A percentile compares a stretch with the other conserved stretches of the same genome.
Conservation (phyloP, 768 basidiomycete species). For the Podaxis sp. region DNA sequence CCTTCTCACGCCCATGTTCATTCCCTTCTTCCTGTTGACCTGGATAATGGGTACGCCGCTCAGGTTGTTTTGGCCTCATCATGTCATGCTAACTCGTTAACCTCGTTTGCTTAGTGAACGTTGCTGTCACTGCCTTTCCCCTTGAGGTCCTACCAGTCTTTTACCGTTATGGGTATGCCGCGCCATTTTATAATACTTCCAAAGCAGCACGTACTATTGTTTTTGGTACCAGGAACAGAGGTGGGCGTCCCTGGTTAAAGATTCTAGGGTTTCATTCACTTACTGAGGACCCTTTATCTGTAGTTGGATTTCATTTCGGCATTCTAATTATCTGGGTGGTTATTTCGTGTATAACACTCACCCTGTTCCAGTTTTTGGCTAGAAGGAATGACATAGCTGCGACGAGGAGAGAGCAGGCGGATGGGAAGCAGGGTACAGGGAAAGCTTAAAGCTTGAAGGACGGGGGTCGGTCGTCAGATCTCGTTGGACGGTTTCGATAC, state of each 20-base stretch:
- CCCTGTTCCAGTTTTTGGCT: constrained; percentile 45
- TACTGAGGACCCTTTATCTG: background rate
- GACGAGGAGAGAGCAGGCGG: background rate
- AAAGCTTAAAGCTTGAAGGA: background rate
- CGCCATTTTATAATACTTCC: constrained; percentile 63
- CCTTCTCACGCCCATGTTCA: constrained; percentile 47
- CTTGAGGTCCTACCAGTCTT: constrained; percentile 49
- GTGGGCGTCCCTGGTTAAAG: constrained; percentile 29
- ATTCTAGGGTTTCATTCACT: background rate
- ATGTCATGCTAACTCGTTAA: background rate
- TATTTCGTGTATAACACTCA: constrained; percentile 53
- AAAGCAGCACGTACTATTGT: constrained; percentile 51
- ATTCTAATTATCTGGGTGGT: constrained; percentile 54
- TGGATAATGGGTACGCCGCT: constrained; percentile 58
- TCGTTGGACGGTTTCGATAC: background rate
- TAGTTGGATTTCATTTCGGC: constrained; percentile 64
- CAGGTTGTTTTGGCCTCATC: background rate
- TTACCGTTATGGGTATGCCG: constrained; percentile 59
- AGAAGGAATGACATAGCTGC: constrained; percentile 21
- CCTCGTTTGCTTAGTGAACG: constrained; percentile 40
- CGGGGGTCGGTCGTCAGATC: background rate
- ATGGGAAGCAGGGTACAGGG: background rate
- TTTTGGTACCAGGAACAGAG: constrained; percentile 55
- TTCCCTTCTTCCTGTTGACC: constrained; percentile 60
- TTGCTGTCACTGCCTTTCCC: constrained; percentile 54